Base-by-base conservation (phyloP, 352 stramenopile species). In the Phytophthora colocasiae region DNA sequence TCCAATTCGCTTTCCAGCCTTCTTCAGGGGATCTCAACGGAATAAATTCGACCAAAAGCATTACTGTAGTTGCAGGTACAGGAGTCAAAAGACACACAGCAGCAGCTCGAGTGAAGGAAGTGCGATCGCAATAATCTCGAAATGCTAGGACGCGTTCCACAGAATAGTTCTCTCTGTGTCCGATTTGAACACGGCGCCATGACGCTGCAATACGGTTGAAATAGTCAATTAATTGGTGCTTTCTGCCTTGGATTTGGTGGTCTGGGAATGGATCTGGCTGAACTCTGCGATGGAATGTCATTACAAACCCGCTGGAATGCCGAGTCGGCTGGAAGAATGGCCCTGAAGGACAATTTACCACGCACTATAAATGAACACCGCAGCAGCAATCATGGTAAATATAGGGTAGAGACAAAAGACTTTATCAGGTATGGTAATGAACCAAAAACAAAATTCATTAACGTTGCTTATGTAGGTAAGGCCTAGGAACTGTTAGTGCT, bases 161-260 rank as follows among this genome's bases (percentile, higher is more conserved):
- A 0, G 64, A 73, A 26, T 61, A 73, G 24, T 46, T 8, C 6
- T 43, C 49, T 3, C 31, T 34, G 34, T 71, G 46, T n/a, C 49
- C 63, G 38, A 71, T 67, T 27, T 71, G 63, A 39, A 58, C n/a
- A 24, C n/a, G 22, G n/a, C 39, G 39, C 57, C 63, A 71, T 8
- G 19, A 50, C 3, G 12, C 2, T 2, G 27, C 8, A 2, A 71
- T 19, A 6, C 12, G 12, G 2, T 46, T 36, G 34, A 44, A 62
- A 40, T 24, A 17, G 15, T 48, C 14, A 9, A 47, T 15, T 24
- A 57, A 27, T 15, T 9, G 12, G 3, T 15, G 44, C 8, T 36
- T 36, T 3, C 3, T 36, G 31, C 31, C 31, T 12, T 36, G 31
- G 9, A 14, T 10, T 36, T 36, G 31, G 9, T 4, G 31, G 8